Evolutionary conservation across 371 early-diverging fungal genomes (phyloP), one percentile per base, ranked within the genome.

Genomic region (Synchytrium microbalum): DNA sequence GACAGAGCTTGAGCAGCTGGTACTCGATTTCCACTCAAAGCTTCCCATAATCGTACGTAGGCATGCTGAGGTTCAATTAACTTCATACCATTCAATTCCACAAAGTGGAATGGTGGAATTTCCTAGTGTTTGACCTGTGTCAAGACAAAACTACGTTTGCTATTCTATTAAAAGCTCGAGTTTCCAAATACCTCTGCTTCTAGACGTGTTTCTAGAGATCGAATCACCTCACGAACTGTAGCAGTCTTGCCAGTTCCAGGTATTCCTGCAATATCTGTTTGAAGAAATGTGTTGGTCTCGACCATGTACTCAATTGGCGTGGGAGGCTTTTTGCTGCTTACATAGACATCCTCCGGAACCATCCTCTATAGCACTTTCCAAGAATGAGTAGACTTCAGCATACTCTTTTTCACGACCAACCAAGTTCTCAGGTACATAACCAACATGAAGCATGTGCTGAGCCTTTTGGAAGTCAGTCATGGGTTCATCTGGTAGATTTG

Each of bases 231-330:
- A 19, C 85, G 79, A 0, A 98, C 91, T 0, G 97, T 96, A 0
- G 95, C 97, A 0, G 99, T 98, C 73, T 99, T 99, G 51, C 99
- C 99, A 2, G 98, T 96, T 0, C 99, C 99, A 0, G 96, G 96
- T 0, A 95, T 93, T 2, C 96, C 96, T n/a, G 94, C 91, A 19
- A 97, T 88, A 71, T 95, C 86, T 86, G 60, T 52, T 28, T n/a
- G 38, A 57, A 57, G 32, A 16, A 16, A 33, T 0, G 30, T 30
- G 53, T 2, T 3, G 61, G 1, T 61, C 54, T 23, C 2, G 23
- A 2, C 2, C 51, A 2, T 2, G 8, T n/a, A n/a, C n/a, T 1
- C 28, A 8, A 29, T 61, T 59, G 23, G 23, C 51, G 1, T 64
- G 52, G 2, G 55, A 19, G 1, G 13, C 24, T 3, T 32, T 16